A percentile compares a stretch with the other conserved stretches of the same genome.
phyloP scores from a whole-genome alignment of 2,329 filamentous ascomycete species.

The Capronia americana region DNA sequence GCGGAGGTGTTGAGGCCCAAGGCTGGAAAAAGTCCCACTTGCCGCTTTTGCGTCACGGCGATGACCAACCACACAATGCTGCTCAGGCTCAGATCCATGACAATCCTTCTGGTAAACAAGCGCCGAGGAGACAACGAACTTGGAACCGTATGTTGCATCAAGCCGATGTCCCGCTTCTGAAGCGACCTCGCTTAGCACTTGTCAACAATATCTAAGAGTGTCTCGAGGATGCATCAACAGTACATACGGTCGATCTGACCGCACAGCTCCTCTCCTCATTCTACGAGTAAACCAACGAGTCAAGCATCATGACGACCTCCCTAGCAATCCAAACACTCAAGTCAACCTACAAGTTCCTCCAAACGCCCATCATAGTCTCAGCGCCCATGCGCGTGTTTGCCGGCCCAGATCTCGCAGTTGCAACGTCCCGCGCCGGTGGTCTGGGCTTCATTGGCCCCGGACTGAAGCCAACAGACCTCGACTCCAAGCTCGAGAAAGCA shows the following conservation, averaged over 20 bases:
- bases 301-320: slow-evolving; percentile 5
- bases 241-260: not conserved
- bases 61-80: not conserved
- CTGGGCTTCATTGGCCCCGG: slow-evolving; percentile 64
- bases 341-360: slow-evolving; percentile 16
- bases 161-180: slow-evolving; percentile 1
- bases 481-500: slow-evolving; percentile 42
- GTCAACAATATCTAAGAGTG: not conserved
- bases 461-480: slow-evolving; percentile 48
- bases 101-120: not conserved
- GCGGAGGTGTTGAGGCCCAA: slow-evolving; percentile 3
- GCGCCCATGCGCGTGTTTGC: slow-evolving; percentile 73
- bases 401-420: slow-evolving; percentile 62
- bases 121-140: not conserved
- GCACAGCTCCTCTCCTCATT: not conserved
- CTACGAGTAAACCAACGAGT: not conserved
- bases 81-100: not conserved
- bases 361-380: slow-evolving; percentile 56
- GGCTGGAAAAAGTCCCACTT: slow-evolving; percentile 3
- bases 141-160: not conserved
- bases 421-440: slow-evolving; percentile 63
- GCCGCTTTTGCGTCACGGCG: not conserved
- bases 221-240: not conserved
- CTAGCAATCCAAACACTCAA: slow-evolving; percentile 18
- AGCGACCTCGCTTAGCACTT: slow-evolving; percentile 3